These are phyloP conservation scores for Lenwebbia sp. DNA, from an alignment of 345 rosid genomes.

Conservation along the genomic window DNA sequence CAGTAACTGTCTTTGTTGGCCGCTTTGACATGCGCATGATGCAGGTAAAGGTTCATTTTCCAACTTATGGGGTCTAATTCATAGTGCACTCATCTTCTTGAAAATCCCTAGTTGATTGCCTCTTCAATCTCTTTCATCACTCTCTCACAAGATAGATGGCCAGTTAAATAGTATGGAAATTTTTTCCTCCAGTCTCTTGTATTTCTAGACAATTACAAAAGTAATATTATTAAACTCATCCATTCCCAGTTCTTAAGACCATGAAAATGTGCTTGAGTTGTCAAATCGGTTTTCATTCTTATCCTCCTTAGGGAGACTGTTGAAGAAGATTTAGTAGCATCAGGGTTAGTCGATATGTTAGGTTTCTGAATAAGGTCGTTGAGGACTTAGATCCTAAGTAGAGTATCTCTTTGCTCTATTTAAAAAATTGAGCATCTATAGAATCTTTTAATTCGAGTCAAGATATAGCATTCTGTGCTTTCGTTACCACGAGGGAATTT, in stretches of 20 bases:
- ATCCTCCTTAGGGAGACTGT: background rate
- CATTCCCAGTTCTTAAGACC: background rate
- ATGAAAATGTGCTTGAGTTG: background rate
- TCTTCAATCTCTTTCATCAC: background rate
- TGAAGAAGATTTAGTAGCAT: background rate
- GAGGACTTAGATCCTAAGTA: background rate
- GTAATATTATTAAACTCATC: background rate
- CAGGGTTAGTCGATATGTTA: background rate
- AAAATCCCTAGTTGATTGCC: background rate
- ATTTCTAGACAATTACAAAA: background rate
- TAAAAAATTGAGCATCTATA: background rate
- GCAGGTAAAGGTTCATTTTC: constrained; percentile 46
- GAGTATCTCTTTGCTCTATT: background rate
- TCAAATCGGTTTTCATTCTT: background rate
- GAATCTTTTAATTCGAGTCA: background rate
- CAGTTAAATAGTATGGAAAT: background rate
- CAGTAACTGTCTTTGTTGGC: constrained; percentile 93
- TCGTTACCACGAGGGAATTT: constrained; percentile 60
- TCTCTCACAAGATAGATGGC: background rate
- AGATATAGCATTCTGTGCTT: constrained; percentile 2
- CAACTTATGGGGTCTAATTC: background rate
- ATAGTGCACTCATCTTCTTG: background rate
- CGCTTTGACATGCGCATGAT: constrained; percentile 99
- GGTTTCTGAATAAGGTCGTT: background rate
- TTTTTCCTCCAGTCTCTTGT: background rate